Conservation (phyloP, 202 grass and related monocot species). For the Zizania palustris region DNA sequence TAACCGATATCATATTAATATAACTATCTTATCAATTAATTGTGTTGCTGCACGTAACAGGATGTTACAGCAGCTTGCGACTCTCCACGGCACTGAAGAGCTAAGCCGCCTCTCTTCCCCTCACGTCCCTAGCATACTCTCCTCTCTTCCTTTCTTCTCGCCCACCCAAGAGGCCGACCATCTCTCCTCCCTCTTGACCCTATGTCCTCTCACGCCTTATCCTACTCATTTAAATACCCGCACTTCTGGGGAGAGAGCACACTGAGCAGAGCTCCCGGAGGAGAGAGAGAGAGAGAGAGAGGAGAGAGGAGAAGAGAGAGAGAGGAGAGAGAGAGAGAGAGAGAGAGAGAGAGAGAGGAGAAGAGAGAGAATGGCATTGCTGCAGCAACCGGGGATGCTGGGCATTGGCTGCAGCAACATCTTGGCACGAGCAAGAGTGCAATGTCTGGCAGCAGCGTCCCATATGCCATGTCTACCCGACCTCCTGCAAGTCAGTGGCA, state of each 20-base stretch:
- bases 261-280: not conserved
- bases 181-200: conserved; percentile 9
- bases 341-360: no score
- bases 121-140: not conserved
- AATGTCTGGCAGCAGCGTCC: conserved; percentile 46
- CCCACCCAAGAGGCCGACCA: conserved; percentile 39
- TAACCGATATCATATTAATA: no score
- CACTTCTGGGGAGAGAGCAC: conserved; percentile 15
- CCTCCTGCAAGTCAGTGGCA: conserved; percentile 42
- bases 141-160: conserved; percentile 13
- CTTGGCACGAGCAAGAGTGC: conserved; percentile 36
- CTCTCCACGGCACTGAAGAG: conserved; percentile 46
- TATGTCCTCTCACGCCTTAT: conserved; percentile 48
- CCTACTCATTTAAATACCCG: conserved; percentile 50
- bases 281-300: conserved; percentile 18
- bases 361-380: conserved; percentile 39
- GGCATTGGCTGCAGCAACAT: conserved; percentile 50
- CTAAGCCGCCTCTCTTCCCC: not conserved
- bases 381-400: conserved; percentile 47
- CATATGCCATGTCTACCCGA: conserved; percentile 17
- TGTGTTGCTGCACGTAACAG: no score
- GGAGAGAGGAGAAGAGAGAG: no score
- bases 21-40: no score
- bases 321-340: no score
- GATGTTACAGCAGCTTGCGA: no score